These are phyloP conservation scores for Blastobotrys attinorum DNA, from an alignment of 805 yeast species.

Conservation along the genomic window DNA sequence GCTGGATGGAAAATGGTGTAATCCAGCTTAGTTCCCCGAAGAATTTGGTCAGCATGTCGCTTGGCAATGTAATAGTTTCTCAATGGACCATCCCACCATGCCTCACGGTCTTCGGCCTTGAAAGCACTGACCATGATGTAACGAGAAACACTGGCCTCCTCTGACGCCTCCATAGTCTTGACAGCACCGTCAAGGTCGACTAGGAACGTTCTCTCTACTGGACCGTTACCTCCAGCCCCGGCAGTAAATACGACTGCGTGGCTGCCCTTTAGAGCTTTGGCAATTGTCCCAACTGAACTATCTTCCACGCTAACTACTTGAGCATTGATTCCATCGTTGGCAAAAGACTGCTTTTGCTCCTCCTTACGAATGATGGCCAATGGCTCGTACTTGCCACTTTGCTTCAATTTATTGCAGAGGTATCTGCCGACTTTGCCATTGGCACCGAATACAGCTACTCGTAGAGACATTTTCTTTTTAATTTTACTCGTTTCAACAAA, in stretches of 20 bases:
- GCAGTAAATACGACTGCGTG: constrained; percentile 55
- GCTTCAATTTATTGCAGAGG: constrained; percentile 32
- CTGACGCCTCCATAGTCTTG: constrained; percentile 48
- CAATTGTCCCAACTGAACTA: constrained; percentile 29
- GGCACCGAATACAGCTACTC: constrained; percentile 48
- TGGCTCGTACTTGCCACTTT: constrained; percentile 31
- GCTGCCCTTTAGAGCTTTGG: constrained; percentile 35
- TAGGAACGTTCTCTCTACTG: constrained; percentile 34
- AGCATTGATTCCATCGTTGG: constrained; percentile 30
- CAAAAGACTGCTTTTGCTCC: constrained; percentile 38
- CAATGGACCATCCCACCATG: constrained; percentile 35
- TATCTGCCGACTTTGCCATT: constrained; percentile 53
- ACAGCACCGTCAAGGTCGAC: constrained; percentile 60
- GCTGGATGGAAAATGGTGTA: constrained; percentile 56
- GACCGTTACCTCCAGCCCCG: constrained; percentile 53
- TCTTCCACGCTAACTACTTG: constrained; percentile 28
- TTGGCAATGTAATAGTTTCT: constrained; percentile 52
- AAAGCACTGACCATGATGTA: constrained; percentile 50
- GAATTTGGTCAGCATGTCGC: constrained; percentile 47
- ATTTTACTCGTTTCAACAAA: not conserved
- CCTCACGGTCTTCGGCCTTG: constrained; percentile 43
- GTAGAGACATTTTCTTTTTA: not conserved
- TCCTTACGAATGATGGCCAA: constrained; percentile 39
- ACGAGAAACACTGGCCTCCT: constrained; percentile 36
- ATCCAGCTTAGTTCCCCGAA: constrained; percentile 36